phyloP scores from a whole-genome alignment of 192 early-diverging fungal genomes.

The Coemansia brasiliensis region DNA sequence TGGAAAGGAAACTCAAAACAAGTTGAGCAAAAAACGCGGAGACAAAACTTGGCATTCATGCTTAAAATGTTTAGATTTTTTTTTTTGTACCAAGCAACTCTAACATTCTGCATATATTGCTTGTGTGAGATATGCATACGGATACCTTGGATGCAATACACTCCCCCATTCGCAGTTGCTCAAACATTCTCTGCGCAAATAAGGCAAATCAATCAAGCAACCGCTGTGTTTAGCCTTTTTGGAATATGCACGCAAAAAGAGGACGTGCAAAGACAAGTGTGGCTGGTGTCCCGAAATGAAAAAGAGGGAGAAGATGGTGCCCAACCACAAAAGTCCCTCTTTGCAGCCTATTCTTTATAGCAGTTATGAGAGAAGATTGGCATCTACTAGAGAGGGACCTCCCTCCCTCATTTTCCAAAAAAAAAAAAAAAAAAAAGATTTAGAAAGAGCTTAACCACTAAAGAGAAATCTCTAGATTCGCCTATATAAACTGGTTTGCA shows the following conservation, averaged over 20 bases:
- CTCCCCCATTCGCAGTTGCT: too few species aligned
- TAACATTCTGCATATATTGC: too few species aligned
- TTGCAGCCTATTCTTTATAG: not conserved
- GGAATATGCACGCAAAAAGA: too few species aligned
- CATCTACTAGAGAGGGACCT: not conserved
- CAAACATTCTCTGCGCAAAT: too few species aligned
- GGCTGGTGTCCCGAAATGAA: not conserved
- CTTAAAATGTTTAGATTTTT: not conserved
- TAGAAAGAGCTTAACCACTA: conserved; percentile 5
- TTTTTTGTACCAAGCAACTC: not conserved
- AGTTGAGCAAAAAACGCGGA: too few species aligned
- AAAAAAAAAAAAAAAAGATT: conserved; percentile 2
- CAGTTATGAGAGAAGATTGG: not conserved
- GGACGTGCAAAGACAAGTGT: not conserved
- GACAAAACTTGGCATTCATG: too few species aligned
- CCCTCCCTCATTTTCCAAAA: not conserved
- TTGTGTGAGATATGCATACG: too few species aligned
- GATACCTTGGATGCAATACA: too few species aligned
- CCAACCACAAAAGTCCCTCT: not conserved
- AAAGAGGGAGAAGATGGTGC: not conserved
- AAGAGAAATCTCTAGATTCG: conserved; percentile 1
- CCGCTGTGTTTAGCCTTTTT: too few species aligned
- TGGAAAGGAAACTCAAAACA: too few species aligned
- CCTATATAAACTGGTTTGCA: conserved; percentile 3
- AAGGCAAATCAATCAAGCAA: too few species aligned